phyloP scores from a whole-genome alignment of 2,329 filamentous ascomycete genomes.

The Pseudogymnoascus sp. region DNA sequence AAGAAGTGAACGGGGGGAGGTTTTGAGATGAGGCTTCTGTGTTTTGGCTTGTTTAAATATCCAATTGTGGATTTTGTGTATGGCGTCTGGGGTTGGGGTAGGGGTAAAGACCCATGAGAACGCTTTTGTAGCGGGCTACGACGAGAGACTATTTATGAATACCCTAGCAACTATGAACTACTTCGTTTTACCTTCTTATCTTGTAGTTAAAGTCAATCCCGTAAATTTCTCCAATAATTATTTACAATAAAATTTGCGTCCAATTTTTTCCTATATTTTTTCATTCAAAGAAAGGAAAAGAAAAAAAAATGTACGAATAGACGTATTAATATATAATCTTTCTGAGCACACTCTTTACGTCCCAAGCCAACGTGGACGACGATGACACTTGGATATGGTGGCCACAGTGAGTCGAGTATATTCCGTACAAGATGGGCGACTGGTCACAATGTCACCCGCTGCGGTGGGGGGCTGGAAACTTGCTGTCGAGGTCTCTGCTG shows the following conservation, averaged over 20 bases:
- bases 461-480: neutral
- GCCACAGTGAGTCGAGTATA: no score
- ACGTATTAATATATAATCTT: no score
- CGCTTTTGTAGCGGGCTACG: constrained; percentile 1
- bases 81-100: neutral
- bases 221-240: neutral
- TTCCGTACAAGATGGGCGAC: no score
- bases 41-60: neutral
- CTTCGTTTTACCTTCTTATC: neutral
- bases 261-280: neutral
- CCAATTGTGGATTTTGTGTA: neutral
- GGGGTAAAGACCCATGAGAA: neutral
- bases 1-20: constrained; percentile 33
- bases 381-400: no score
- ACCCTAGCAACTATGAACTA: constrained; percentile 5
- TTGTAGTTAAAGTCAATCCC: neutral
- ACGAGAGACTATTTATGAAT: constrained; percentile 4
- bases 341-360: no score
- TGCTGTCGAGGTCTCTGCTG: neutral
- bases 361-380: no score
- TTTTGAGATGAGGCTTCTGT: neutral
- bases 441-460: no score
- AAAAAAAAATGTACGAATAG: no score
- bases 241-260: neutral
- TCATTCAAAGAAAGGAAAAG: no score